Base-by-base conservation (phyloP, 1,284 basidiomycete genomes). In the Ceratobasidium sp. region DNA sequence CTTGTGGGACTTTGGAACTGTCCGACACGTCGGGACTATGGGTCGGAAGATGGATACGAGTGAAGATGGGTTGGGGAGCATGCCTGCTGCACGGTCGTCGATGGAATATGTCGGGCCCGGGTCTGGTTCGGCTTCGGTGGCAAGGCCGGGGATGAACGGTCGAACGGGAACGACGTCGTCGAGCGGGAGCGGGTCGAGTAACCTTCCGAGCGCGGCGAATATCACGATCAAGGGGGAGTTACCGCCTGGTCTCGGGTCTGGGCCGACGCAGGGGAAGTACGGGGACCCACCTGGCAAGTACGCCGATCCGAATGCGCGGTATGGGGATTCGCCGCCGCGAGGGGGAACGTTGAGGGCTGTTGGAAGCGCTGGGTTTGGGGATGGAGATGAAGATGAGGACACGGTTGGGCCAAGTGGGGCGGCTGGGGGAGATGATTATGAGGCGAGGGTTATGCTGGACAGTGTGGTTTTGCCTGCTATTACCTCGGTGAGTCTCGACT, bases 1-100 rank as follows among this genome's bases (percentile, higher is more conserved):
- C 78, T 84, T 97, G 31, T 98, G 96, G 96, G 96, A 98, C 82
- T 98, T 98, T 85, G 93, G 95, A 27, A 96, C 94, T 17, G 90
- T 96, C 63, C 90, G 92, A 75, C 90, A 94, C 79, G 87, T 86
- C 29, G 84, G 65, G 9, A 60, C 57, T 33, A 44, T 36, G 29
- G 27, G 51, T n/a, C 31, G 48, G 50, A 19, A 22, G 4, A 41
- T 27, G 62, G 41, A n/a, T 33, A 19, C 24, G 57, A 19, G 33
- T 22, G 17, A 11, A 41, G 33, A 36, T 27, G 54, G 54, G 51
- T 33, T 69, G 51, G 65, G 69, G 33, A 51, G 44, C 29, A 72
- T 50, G 14, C 44, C 69, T 17, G 67, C 45, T 29, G 69, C 69
- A 29, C 57, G 69, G 47, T 57, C 54, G 5, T 72, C 69, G 47